These are phyloP conservation scores for Kalanchoe fedtschenkoi DNA, from an alignment of 164 flowering plant species.

Conservation along the genomic window DNA sequence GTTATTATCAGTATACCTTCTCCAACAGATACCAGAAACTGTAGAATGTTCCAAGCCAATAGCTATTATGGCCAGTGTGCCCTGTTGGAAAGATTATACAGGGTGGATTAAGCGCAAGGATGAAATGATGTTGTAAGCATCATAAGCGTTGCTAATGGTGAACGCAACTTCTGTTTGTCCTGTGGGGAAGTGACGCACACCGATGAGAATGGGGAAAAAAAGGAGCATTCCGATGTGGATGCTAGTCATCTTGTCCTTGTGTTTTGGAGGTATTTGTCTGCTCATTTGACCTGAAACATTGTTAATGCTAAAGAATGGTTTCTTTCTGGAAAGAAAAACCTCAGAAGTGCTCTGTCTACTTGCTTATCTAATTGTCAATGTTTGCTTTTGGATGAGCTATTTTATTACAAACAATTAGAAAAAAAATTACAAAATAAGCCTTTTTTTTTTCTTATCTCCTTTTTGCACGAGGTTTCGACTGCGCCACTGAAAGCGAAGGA, in stretches of 20 bases:
- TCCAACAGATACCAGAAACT: constrained; percentile 35
- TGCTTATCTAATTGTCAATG: too few relatives aligned
- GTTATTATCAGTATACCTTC: constrained; percentile 56
- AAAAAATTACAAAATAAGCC: too few relatives aligned
- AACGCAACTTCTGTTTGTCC: not conserved
- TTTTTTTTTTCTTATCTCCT: too few relatives aligned
- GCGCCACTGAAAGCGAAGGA: too few relatives aligned
- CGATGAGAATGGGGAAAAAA: not conserved
- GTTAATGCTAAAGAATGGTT: too few relatives aligned
- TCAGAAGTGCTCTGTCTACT: too few relatives aligned
- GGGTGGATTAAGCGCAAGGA: not conserved
- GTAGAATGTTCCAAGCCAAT: not conserved
- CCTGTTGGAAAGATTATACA: not conserved
- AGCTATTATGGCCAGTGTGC: not conserved
- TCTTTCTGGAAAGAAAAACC: too few relatives aligned
- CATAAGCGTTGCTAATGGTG: not conserved
- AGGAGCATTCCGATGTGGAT: not conserved
- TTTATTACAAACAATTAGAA: too few relatives aligned
- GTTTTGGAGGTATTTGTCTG: not conserved
- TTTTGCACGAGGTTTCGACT: too few relatives aligned
- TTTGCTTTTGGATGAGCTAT: too few relatives aligned
- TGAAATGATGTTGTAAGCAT: not conserved
- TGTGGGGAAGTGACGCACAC: not conserved
- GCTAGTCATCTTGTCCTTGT: not conserved
- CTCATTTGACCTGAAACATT: not conserved